These are phyloP conservation scores for Tulasnella sp. DNA, from an alignment of 768 basidiomycete genomes.

Conservation along the genomic window DNA sequence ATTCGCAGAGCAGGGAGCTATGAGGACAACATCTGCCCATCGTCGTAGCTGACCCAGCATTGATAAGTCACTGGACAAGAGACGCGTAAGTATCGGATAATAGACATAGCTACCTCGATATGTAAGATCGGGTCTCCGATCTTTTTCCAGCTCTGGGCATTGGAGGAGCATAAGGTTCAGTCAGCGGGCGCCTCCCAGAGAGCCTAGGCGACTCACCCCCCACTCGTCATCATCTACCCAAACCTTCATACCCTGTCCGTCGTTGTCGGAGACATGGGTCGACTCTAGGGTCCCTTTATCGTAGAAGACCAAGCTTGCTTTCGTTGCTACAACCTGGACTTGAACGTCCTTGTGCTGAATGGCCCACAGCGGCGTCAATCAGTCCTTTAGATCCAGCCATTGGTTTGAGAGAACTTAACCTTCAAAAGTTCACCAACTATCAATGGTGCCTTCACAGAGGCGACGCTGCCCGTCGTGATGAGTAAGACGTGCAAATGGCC, in stretches of 20 bases:
- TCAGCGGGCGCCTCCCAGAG: too few species aligned
- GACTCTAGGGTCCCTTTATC: slow-evolving; percentile 38
- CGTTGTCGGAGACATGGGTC: slow-evolving; percentile 15
- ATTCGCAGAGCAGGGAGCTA: slow-evolving; percentile 96
- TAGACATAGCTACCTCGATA: slow-evolving; percentile 58
- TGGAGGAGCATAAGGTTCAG: neutral
- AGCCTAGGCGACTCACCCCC: slow-evolving; percentile 44
- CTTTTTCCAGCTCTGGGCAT: slow-evolving; percentile 48
- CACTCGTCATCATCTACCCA: slow-evolving; percentile 94
- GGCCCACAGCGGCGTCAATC: neutral
- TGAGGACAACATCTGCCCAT: slow-evolving; percentile 93
- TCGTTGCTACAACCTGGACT: slow-evolving; percentile 76
- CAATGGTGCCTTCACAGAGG: slow-evolving; percentile 84
- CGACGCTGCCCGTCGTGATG: slow-evolving; percentile 89
- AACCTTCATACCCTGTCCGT: slow-evolving; percentile 41
- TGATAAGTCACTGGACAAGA: neutral
- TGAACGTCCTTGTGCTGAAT: slow-evolving; percentile 59
- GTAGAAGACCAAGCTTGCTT: slow-evolving; percentile 69
- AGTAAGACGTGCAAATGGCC: slow-evolving; percentile 49
- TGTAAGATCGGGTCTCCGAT: slow-evolving; percentile 91
- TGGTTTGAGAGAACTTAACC: slow-evolving; percentile 32
- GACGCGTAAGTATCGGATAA: too few species aligned
- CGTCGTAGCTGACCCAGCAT: slow-evolving; percentile 28
- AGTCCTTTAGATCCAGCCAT: neutral
- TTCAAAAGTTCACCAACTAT: slow-evolving; percentile 67